These are phyloP conservation scores for Hibiscus tridactylites DNA, from an alignment of 345 rosid species.

Conservation along the genomic window DNA sequence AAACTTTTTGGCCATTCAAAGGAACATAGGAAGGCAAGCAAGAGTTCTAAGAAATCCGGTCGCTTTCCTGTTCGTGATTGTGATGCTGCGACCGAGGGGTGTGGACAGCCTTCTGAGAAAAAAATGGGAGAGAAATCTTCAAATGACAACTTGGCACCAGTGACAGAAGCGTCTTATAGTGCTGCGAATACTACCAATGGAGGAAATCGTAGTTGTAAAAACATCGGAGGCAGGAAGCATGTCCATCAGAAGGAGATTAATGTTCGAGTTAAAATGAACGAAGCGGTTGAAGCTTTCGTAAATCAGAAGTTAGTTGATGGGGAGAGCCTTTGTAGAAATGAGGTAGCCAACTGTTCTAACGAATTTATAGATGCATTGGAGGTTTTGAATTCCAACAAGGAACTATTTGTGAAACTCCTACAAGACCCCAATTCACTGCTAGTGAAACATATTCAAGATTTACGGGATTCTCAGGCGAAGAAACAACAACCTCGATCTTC, in stretches of 20 bases:
- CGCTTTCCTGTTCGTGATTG: conserved; percentile 22
- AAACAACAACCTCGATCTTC: conserved; percentile 10
- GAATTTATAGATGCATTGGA: conserved; percentile 59
- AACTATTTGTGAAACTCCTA: conserved; percentile 49
- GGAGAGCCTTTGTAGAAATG: neutral
- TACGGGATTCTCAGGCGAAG: conserved; percentile 32
- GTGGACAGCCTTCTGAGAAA: conserved; percentile 14
- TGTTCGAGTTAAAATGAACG: conserved; percentile 38
- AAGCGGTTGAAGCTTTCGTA: conserved; percentile 50
- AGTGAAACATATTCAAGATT: conserved; percentile 44
- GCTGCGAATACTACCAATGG: conserved; percentile 16
- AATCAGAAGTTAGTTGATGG: conserved; percentile 31
- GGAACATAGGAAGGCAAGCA: conserved; percentile 21
- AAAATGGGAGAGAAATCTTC: conserved; percentile 23
- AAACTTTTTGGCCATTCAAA: conserved; percentile 13
- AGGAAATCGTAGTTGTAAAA: conserved; percentile 14
- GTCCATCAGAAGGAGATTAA: conserved; percentile 29
- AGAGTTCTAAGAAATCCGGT: conserved; percentile 11
- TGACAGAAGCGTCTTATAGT: conserved; percentile 15
- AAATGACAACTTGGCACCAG: conserved; percentile 5
- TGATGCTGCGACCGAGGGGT: conserved; percentile 18
- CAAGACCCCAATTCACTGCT: conserved; percentile 70
- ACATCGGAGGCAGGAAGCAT: neutral
- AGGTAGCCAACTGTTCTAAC: conserved; percentile 31
- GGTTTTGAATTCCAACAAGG: conserved; percentile 61